Conservation (phyloP, 192 early-diverging fungal species). For the Coemansia sp. region DNA sequence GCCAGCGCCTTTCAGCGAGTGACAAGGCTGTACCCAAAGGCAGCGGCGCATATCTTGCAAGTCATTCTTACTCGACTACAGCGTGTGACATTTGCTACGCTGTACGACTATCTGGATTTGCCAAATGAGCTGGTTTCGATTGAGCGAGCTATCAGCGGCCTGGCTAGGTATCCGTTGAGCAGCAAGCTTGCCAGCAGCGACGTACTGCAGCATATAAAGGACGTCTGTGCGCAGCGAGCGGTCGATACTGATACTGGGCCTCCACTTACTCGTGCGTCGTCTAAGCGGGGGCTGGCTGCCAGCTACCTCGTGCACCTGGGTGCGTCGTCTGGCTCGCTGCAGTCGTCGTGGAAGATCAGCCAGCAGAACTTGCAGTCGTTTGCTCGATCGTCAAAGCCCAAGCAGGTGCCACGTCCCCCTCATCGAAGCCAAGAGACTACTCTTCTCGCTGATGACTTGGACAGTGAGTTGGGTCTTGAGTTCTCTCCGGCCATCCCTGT, state of each 20-base stretch:
- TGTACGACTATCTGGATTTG: conserved; percentile 87
- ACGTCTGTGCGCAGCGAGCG: conserved; percentile 5
- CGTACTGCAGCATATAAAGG: conserved; percentile 23
- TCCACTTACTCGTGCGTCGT: conserved; percentile 11
- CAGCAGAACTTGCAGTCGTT: conserved; percentile 29
- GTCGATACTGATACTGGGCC: neutral
- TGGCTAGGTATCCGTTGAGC: conserved; percentile 41
- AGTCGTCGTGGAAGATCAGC: conserved; percentile 40
- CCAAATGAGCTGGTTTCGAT: conserved; percentile 85
- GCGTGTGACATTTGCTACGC: conserved; percentile 90
- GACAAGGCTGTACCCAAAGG: conserved; percentile 88
- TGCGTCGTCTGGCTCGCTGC: conserved; percentile 13
- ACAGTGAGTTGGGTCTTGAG: conserved; percentile 4
- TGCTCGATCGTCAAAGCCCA: conserved; percentile 11
- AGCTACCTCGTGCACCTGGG: conserved; percentile 12
- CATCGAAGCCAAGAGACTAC: neutral
- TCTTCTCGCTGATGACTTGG: neutral
- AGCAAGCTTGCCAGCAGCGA: conserved; percentile 23
- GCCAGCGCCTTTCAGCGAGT: conserved; percentile 90
- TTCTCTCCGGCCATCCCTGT: neutral
- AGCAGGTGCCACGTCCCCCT: neutral
- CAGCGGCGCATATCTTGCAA: conserved; percentile 93
- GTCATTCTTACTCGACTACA: conserved; percentile 96
- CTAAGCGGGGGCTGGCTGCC: conserved; percentile 5
- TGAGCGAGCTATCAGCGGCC: conserved; percentile 82